Evolutionary conservation across 2,329 filamentous ascomycete species (phyloP).

Genomic region (Aureobasidium sp.): DNA sequence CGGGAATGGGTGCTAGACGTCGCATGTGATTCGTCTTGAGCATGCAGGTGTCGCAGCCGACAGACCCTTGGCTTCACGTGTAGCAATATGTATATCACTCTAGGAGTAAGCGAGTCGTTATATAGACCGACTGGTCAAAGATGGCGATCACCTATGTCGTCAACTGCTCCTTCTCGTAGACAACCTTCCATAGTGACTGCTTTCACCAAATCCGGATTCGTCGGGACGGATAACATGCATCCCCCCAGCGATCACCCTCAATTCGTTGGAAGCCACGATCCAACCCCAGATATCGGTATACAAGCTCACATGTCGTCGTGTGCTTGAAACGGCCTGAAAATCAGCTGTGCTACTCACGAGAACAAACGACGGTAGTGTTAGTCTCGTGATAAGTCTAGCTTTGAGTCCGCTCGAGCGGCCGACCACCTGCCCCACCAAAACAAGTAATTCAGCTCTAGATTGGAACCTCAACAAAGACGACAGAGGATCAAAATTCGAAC

Average conservation of each 20-base stretch:
- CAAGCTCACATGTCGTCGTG: constrained; percentile 7
- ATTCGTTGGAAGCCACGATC: neutral
- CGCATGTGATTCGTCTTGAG: constrained; percentile 12
- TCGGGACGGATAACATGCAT: neutral
- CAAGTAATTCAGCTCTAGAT: neutral
- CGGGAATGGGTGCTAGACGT: neutral
- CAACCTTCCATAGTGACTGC: neutral
- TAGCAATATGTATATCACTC: neutral
- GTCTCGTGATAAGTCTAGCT: constrained; percentile 8
- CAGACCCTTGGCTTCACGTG: constrained; percentile 5
- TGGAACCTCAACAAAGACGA: neutral
- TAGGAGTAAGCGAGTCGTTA: constrained; percentile 1
- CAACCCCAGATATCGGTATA: constrained; percentile 8
- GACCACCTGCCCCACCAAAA: constrained; percentile 1
- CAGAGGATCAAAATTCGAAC: neutral
- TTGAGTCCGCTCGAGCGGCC: constrained; percentile 2
- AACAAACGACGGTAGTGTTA: neutral
- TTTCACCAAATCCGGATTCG: neutral
- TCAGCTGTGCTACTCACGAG: constrained; percentile 13
- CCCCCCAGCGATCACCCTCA: constrained; percentile 8
- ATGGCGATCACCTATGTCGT: constrained; percentile 4
- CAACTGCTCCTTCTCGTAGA: neutral
- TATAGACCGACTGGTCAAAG: neutral
- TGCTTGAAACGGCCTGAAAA: neutral
- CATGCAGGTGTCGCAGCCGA: constrained; percentile 4